These are phyloP conservation scores for Mimosa bimucronata DNA, from an alignment of 306 rosid species.

Conservation along the genomic window DNA sequence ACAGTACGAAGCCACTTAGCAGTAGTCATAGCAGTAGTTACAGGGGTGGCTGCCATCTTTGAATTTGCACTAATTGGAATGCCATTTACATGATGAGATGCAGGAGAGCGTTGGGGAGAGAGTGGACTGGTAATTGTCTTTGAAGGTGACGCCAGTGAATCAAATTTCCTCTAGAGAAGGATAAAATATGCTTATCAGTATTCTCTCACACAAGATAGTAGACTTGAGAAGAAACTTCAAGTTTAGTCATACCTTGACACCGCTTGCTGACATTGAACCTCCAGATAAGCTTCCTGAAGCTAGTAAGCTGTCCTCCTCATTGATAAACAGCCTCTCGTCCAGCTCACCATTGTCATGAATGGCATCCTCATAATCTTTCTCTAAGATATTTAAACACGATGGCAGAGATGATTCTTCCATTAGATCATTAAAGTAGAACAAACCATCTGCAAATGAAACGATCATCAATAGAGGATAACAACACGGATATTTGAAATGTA, in stretches of 20 bases:
- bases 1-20: slow-evolving; percentile 99
- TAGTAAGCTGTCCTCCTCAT: slow-evolving; percentile 85
- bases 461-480: slow-evolving; percentile 21
- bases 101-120: slow-evolving; percentile 91
- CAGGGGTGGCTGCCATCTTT: slow-evolving; percentile 88
- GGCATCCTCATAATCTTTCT: slow-evolving; percentile 75
- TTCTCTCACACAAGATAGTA: slow-evolving; percentile 13
- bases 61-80: slow-evolving; percentile 52
- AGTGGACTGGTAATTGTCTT: slow-evolving; percentile 79
- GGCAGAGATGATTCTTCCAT: slow-evolving; percentile 70
- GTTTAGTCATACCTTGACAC: slow-evolving; percentile 73
- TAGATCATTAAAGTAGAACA: slow-evolving; percentile 78
- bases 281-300: slow-evolving; percentile 83
- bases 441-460: slow-evolving; percentile 66
- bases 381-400: slow-evolving; percentile 68
- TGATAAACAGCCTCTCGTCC: slow-evolving; percentile 89
- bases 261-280: slow-evolving; percentile 57
- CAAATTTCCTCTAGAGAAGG: slow-evolving; percentile 73
- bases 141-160: slow-evolving; percentile 75
- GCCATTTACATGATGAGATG: slow-evolving; percentile 66
- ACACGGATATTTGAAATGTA: background rate
- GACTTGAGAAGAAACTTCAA: slow-evolving; percentile 11
- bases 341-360: slow-evolving; percentile 70
- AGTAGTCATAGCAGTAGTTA: slow-evolving; percentile 98
- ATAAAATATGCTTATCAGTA: slow-evolving; percentile 34